Evolutionary conservation across 2,329 filamentous ascomycete genomes (phyloP).

Genomic region (Fusarium newnesense): DNA sequence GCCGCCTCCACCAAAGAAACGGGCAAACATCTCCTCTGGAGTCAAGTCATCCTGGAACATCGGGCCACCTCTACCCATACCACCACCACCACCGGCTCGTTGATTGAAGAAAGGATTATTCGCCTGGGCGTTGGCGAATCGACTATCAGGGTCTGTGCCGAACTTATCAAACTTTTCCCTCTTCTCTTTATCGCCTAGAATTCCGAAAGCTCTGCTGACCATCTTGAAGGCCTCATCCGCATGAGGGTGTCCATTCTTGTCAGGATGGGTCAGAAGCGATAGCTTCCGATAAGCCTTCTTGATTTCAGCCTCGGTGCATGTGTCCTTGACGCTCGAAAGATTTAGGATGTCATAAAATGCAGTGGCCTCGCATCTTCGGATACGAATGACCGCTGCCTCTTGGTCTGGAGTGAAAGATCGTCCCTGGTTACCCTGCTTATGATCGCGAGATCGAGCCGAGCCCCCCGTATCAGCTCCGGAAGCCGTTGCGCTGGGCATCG

Average conservation of each 20-base stretch:
- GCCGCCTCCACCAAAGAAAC: conserved; percentile 87
- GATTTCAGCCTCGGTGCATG: conserved; percentile 83
- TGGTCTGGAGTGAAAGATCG: conserved; percentile 89
- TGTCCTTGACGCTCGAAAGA: conserved; percentile 70
- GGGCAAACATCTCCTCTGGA: conserved; percentile 95
- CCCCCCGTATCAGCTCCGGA: conserved; percentile 64
- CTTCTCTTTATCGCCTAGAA: conserved; percentile 94
- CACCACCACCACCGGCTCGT: conserved; percentile 51
- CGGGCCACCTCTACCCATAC: conserved; percentile 61
- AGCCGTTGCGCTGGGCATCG: conserved; percentile 60
- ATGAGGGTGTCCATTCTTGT: conserved; percentile 97
- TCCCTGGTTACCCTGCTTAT: conserved; percentile 80
- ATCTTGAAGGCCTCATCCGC: conserved; percentile 99
- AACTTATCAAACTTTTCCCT: conserved; percentile 82
- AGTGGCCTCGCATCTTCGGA: conserved; percentile 83
- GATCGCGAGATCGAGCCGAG: conserved; percentile 65
- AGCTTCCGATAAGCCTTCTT: conserved; percentile 98
- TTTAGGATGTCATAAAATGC: conserved; percentile 96
- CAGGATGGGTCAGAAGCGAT: conserved; percentile 93
- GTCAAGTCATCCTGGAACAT: conserved; percentile 93
- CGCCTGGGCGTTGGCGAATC: conserved; percentile 75
- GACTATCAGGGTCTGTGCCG: conserved; percentile 90
- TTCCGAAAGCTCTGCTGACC: conserved; percentile 92
- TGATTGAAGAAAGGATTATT: conserved; percentile 72
- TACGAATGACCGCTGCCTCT: conserved; percentile 88